Conservation (phyloP, 257 asterid genomes). For the Petunia secreta region DNA sequence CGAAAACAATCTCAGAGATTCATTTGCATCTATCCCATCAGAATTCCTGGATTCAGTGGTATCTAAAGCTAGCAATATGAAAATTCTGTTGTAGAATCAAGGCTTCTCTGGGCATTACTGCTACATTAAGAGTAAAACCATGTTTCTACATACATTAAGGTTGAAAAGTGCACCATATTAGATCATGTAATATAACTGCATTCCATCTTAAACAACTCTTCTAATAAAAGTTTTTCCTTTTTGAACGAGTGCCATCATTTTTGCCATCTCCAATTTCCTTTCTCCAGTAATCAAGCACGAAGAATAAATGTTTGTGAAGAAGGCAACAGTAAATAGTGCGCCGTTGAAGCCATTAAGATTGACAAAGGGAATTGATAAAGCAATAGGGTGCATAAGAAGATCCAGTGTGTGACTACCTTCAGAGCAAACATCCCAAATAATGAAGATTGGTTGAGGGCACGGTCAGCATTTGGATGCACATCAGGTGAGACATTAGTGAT, state of each 20-base stretch:
- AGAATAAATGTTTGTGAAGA: background rate
- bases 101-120: background rate
- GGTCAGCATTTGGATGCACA: conserved; percentile 57
- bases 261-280: background rate
- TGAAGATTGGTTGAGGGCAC: conserved; percentile 88
- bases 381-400: background rate
- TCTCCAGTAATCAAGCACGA: conserved; percentile 14
- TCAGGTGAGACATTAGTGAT: conserved; percentile 69
- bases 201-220: background rate
- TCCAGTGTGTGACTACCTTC: conserved; percentile 49
- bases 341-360: background rate
- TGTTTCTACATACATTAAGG: background rate
- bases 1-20: background rate
- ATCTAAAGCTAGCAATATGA: background rate
- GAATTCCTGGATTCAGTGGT: background rate
- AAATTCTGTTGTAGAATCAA: background rate
- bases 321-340: background rate
- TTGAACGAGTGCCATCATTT: background rate
- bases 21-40: conserved; percentile 1
- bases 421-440: conserved; percentile 87
- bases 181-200: background rate
- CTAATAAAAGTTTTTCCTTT: background rate
- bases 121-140: background rate
- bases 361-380: background rate
- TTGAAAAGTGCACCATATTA: background rate